Conservation (phyloP, 345 rosid genomes). For the Populus deltoides region DNA sequence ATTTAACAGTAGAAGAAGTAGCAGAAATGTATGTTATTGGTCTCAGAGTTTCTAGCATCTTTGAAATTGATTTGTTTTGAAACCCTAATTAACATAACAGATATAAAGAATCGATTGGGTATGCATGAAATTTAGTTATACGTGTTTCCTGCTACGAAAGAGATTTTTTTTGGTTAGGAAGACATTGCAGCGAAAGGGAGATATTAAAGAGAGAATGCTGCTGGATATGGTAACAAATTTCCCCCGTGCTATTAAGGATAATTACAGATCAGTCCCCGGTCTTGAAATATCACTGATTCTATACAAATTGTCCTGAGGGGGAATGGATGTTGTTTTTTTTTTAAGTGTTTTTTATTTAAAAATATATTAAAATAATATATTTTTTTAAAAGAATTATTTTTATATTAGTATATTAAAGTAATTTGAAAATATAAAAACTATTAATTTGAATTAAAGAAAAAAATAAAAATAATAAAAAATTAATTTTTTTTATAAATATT, state of each 20-base stretch:
- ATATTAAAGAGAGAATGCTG: not conserved
- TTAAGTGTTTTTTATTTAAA: too few species aligned
- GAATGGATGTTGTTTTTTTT: too few species aligned
- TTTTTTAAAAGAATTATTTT: too few species aligned
- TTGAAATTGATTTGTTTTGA: constrained; percentile 27
- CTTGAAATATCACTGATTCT: not conserved
- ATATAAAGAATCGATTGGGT: not conserved
- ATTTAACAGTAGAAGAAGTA: constrained; percentile 1
- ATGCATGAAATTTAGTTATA: not conserved
- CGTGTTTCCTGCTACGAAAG: not conserved
- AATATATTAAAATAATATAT: too few species aligned
- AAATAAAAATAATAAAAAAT: too few species aligned
- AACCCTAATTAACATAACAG: constrained; percentile 36
- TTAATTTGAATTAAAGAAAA: too few species aligned
- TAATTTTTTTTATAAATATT: too few species aligned
- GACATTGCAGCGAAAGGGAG: not conserved
- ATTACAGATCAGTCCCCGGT: not conserved
- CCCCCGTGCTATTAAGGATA: not conserved
- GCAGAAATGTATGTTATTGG: constrained; percentile 30
- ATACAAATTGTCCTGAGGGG: not conserved
- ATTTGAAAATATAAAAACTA: too few species aligned
- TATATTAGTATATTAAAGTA: too few species aligned
- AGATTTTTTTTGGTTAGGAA: not conserved
- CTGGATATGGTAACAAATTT: not conserved
- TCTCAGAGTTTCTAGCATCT: constrained; percentile 38